phyloP scores from a whole-genome alignment of 2,329 filamentous ascomycete species.

The Sclerotinia nivalis region DNA sequence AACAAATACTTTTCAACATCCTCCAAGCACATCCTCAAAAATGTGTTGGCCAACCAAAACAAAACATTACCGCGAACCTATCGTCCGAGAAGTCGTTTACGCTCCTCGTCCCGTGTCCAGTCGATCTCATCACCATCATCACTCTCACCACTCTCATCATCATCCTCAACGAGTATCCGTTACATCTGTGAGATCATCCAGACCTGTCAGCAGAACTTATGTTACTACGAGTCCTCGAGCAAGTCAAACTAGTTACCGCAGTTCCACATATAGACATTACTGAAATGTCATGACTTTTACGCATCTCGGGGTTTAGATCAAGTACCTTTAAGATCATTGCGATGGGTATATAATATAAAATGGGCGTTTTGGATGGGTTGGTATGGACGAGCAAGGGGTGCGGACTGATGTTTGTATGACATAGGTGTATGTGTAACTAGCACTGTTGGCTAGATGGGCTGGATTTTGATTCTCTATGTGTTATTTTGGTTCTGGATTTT shows the following conservation, averaged over 20 bases:
- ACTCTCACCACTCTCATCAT: not conserved
- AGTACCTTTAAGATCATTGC: not conserved
- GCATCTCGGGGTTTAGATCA: not conserved
- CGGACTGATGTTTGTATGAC: not conserved
- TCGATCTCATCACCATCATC: conserved; percentile 10
- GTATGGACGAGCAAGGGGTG: not conserved
- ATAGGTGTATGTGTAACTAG: not conserved
- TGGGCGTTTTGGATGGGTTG: not conserved
- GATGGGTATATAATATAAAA: not conserved
- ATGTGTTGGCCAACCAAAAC: conserved; percentile 17
- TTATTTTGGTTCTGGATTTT: not conserved
- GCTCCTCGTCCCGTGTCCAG: conserved; percentile 7
- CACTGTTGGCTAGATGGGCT: not conserved
- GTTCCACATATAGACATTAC: not conserved
- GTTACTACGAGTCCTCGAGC: not conserved
- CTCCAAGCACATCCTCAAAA: not conserved
- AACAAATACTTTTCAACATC: not conserved
- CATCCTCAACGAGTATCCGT: conserved; percentile 11
- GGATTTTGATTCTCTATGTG: not conserved
- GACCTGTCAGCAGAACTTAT: not conserved
- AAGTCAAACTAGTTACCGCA: conserved; percentile 9
- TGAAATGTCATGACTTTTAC: not conserved
- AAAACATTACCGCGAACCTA: conserved; percentile 11
- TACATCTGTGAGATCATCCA: not conserved
- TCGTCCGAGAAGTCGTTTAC: conserved; percentile 12